phyloP scores from a whole-genome alignment of 2,329 filamentous ascomycete genomes.

The Scedosporium dehoogii region DNA sequence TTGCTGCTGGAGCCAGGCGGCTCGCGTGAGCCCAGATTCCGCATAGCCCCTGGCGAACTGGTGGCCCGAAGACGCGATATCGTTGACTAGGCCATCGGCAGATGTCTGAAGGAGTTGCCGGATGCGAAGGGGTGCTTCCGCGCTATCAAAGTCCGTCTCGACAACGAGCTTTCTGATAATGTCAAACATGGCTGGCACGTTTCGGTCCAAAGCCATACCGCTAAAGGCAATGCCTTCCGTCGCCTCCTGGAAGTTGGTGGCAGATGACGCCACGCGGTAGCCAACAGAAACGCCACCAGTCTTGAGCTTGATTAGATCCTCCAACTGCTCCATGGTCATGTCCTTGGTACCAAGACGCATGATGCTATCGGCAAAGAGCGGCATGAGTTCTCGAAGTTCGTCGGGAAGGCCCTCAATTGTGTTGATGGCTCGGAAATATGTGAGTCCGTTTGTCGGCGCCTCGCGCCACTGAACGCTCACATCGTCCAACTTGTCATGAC shows the following conservation, averaged over 20 bases:
- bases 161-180: slow-evolving; percentile 69
- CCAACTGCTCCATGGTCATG: slow-evolving; percentile 86
- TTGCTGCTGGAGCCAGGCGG: slow-evolving; percentile 68
- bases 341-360: slow-evolving; percentile 87
- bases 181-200: slow-evolving; percentile 85
- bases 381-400: slow-evolving; percentile 74
- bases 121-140: slow-evolving; percentile 72
- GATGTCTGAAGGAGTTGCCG: slow-evolving; percentile 78
- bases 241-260: slow-evolving; percentile 58
- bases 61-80: slow-evolving; percentile 84
- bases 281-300: slow-evolving; percentile 83
- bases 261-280: slow-evolving; percentile 73
- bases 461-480: slow-evolving; percentile 81
- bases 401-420: slow-evolving; percentile 69
- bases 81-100: slow-evolving; percentile 82
- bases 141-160: slow-evolving; percentile 83
- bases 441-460: slow-evolving; percentile 88
- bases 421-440: slow-evolving; percentile 89
- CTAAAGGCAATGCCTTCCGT: slow-evolving; percentile 76
- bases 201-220: slow-evolving; percentile 81
- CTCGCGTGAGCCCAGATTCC: slow-evolving; percentile 65
- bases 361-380: slow-evolving; percentile 82
- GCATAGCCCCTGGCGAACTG: slow-evolving; percentile 76
- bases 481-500: slow-evolving; percentile 55
- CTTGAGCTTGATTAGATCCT: slow-evolving; percentile 92